A percentile compares a stretch with the other conserved stretches of the same genome.
Evolutionary conservation across 2,329 filamentous ascomycete genomes (phyloP).

Genomic region (Exophiala bonariae): DNA sequence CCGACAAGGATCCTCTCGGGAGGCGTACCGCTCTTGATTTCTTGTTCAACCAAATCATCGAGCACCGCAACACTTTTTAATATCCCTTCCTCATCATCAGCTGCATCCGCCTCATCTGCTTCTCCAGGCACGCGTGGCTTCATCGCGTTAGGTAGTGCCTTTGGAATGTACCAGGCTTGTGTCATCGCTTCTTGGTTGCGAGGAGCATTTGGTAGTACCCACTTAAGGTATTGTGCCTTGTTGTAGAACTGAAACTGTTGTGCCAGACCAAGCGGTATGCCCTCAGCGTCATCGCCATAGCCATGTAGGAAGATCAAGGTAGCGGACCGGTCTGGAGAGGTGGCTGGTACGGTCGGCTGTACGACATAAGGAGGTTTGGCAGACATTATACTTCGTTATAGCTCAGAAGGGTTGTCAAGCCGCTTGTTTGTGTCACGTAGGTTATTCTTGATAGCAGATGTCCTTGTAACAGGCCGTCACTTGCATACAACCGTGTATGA

Average conservation of each 20-base stretch:
- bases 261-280: constrained; percentile 45
- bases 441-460: no score
- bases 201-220: constrained; percentile 52
- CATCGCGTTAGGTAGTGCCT: constrained; percentile 41
- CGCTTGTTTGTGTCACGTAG: no score
- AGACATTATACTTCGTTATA: constrained; percentile 15
- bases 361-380: constrained; percentile 20
- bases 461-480: no score
- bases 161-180: constrained; percentile 48
- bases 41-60: constrained; percentile 42
- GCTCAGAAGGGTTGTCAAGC: neutral
- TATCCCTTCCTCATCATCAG: constrained; percentile 49
- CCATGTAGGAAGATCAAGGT: constrained; percentile 40
- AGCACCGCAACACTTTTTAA: constrained; percentile 41
- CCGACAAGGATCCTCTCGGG: constrained; percentile 46
- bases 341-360: constrained; percentile 16
- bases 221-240: constrained; percentile 50
- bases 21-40: constrained; percentile 42
- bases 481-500: no score
- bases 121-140: constrained; percentile 37
- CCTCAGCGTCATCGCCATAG: constrained; percentile 47
- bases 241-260: constrained; percentile 49
- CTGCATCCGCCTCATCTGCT: constrained; percentile 43
- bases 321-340: constrained; percentile 21
- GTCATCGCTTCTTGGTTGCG: constrained; percentile 45